phyloP scores from a whole-genome alignment of 2,329 filamentous ascomycete species.

The Lachnellula hyalina region DNA sequence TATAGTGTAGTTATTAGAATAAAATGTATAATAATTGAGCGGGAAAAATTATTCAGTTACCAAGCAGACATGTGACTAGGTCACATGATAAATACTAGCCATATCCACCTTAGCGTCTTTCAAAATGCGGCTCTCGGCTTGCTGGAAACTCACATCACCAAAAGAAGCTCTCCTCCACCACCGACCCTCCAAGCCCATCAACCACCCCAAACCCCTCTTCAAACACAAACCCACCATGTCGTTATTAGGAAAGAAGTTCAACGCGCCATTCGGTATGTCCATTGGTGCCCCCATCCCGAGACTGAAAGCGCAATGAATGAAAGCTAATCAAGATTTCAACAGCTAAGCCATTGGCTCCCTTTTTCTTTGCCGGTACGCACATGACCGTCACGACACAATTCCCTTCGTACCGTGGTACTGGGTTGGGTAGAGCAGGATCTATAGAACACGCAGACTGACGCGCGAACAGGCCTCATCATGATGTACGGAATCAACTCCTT shows the following conservation, averaged over 20 bases:
- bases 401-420: not conserved
- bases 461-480: slow-evolving; percentile 66
- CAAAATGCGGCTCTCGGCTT: slow-evolving; percentile 13
- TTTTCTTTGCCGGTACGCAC: slow-evolving; percentile 86
- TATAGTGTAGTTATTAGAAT: too few species aligned
- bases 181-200: slow-evolving; percentile 8
- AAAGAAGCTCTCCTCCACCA: slow-evolving; percentile 11
- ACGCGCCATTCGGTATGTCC: slow-evolving; percentile 69
- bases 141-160: slow-evolving; percentile 8
- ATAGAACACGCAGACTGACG: not conserved
- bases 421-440: slow-evolving; percentile 6
- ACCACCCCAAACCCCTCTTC: slow-evolving; percentile 32
- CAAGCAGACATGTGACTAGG: too few species aligned
- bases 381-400: not conserved
- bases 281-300: slow-evolving; percentile 28
- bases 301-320: slow-evolving; percentile 14
- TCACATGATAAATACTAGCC: not conserved
- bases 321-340: slow-evolving; percentile 23
- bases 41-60: too few species aligned
- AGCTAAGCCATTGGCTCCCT: slow-evolving; percentile 90
- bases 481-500: slow-evolving; percentile 87
- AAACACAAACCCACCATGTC: slow-evolving; percentile 56
- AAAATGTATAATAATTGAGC: too few species aligned
- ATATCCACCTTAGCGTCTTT: not conserved
- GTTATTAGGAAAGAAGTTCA: slow-evolving; percentile 82